Evolutionary conservation across 2,329 filamentous ascomycete species (phyloP), one percentile per base, ranked within the genome.

Genomic region (Coniochaeta sp.): DNA sequence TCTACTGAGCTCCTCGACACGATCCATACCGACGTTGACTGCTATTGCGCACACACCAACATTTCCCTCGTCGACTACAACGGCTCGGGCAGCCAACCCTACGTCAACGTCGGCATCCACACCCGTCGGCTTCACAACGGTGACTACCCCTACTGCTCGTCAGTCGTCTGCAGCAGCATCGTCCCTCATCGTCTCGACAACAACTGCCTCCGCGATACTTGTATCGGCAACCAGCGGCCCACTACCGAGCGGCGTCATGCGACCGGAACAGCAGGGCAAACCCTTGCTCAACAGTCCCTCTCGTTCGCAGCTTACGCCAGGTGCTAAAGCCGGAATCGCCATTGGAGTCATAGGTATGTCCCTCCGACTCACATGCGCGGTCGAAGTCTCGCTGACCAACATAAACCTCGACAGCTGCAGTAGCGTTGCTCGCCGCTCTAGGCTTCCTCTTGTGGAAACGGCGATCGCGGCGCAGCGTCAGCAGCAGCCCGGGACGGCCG

Each of bases 241-340:
- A 47, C 3, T n/a, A 22, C 12, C 47, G 10, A 26, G 19, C 47
- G 14, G 22, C 22, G 47, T 10, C 7, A 5, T 28, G 12, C 47
- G 47, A n/a, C 47, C 47, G 24, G 6, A 52, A 9, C n/a, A 52
- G 12, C 6, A n/a, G 9, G 24, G n/a, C 3, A 10, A 17, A 22
- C 22, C 24, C 10, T 6, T 28, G 47, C 14, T 52, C 2, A n/a
- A 12, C 3, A 52, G 24, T 9, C 47, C 47, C 10, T 26, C 47
- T 17, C 3, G 47, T 9, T 30, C 47, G 9, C 12, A 22, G 47
- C 26, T 52, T 17, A 17, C 47, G 24, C 9, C 47, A 9, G 61
- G 61, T 16, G 61, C 61, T 12, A 63, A 63, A 40, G 62, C 61
- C n/a, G 62, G 62, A 12, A 64, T 64, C n/a, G 61, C 62, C 14